Evolutionary conservation across 2,329 filamentous ascomycete species (phyloP).

Genomic region (Mycosphaerella sp.): DNA sequence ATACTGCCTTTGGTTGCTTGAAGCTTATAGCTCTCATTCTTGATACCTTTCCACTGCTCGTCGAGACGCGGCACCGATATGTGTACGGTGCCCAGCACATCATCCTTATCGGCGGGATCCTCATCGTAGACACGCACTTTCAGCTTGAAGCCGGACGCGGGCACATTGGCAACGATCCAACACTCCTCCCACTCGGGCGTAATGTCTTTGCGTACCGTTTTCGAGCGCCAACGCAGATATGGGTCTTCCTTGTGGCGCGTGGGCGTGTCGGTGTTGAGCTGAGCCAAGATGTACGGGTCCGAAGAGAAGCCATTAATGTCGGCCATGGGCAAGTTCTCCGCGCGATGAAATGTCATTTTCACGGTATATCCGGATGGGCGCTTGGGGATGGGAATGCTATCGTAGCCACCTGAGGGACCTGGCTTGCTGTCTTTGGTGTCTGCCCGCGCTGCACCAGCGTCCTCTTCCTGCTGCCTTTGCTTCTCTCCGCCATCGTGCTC

Average conservation of each 20-base stretch:
- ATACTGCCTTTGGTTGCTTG: constrained; percentile 85
- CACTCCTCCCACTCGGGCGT: constrained; percentile 76
- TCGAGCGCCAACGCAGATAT: constrained; percentile 64
- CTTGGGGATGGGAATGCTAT: constrained; percentile 68
- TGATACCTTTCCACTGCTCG: constrained; percentile 63
- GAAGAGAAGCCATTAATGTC: constrained; percentile 72
- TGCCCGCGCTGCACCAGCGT: constrained; percentile 4
- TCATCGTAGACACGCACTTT: constrained; percentile 89
- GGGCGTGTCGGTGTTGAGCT: constrained; percentile 64
- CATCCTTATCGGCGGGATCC: constrained; percentile 77
- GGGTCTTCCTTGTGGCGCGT: constrained; percentile 83
- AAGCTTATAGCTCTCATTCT: constrained; percentile 59
- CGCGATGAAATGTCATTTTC: constrained; percentile 76
- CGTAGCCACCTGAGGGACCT: constrained; percentile 67
- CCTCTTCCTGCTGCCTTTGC: constrained; percentile 15
- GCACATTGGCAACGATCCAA: constrained; percentile 86
- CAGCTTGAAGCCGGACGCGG: constrained; percentile 70
- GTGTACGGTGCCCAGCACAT: constrained; percentile 80
- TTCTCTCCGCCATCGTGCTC: constrained; percentile 12
- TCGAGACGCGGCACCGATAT: constrained; percentile 56
- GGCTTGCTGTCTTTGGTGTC: constrained; percentile 17
- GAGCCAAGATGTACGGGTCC: constrained; percentile 75
- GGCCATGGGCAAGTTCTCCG: constrained; percentile 72
- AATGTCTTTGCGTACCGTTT: constrained; percentile 64
- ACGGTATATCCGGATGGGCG: constrained; percentile 71